Conservation (phyloP, 1,284 basidiomycete genomes). For the Malassezia obtusa region DNA sequence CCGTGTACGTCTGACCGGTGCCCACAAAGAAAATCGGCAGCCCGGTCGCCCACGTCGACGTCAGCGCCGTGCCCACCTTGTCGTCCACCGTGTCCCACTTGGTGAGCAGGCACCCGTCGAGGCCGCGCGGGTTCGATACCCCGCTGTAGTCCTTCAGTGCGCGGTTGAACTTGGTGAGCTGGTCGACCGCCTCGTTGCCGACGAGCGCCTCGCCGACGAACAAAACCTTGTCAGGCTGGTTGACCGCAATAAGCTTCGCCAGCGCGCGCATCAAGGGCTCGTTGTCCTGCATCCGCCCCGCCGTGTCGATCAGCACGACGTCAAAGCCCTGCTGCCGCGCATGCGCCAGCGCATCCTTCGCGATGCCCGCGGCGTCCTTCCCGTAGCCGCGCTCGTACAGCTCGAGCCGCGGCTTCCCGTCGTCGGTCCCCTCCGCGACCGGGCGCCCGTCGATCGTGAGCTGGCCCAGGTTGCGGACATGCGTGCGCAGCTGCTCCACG, state of each 20-base stretch:
- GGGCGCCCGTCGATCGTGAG: conserved; percentile 50
- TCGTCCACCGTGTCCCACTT: conserved; percentile 48
- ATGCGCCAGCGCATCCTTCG: conserved; percentile 71
- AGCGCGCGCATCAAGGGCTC: conserved; percentile 47
- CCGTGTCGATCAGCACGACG: conserved; percentile 47
- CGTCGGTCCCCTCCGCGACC: conserved; percentile 13
- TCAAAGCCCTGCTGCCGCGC: conserved; percentile 38
- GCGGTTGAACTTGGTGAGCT: conserved; percentile 43
- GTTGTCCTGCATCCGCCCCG: conserved; percentile 48
- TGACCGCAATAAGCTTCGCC: conserved; percentile 42
- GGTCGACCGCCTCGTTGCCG: conserved; percentile 47
- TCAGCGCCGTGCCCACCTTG: conserved; percentile 45
- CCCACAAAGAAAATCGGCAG: conserved; percentile 46
- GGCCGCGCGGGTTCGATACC: conserved; percentile 35
- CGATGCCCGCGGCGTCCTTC: conserved; percentile 94
- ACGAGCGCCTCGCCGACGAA: conserved; percentile 48
- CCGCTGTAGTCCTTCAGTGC: conserved; percentile 46
- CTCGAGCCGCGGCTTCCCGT: conserved; percentile 56
- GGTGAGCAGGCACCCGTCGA: conserved; percentile 46
- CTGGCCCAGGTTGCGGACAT: conserved; percentile 87
- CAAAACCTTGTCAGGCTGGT: conserved; percentile 45
- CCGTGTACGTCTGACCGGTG: conserved; percentile 47
- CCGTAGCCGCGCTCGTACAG: conserved; percentile 94
- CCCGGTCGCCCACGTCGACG: conserved; percentile 41
- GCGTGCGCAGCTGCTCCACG: conserved; percentile 92